phyloP scores from a whole-genome alignment of 768 basidiomycete species.

The Cantharellus anzutake region DNA sequence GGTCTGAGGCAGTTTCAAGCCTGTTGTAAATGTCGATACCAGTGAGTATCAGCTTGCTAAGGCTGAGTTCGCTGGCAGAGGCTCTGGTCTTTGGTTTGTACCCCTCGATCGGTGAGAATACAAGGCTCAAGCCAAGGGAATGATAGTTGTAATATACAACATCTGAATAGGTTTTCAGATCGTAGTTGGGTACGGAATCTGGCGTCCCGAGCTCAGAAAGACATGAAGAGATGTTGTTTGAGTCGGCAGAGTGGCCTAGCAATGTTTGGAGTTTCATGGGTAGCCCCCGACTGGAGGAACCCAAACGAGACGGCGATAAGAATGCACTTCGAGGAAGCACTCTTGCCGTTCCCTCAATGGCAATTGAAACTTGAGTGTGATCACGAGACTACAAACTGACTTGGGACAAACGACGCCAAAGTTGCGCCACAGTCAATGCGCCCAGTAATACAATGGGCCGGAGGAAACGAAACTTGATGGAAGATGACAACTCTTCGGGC shows the following conservation, averaged over 20 bases:
- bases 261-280: background rate
- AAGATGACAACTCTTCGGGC: constrained; percentile 50
- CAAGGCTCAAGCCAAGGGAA: constrained; percentile 59
- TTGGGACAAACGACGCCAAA: too few relatives aligned
- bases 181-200: background rate
- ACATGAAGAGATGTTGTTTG: background rate
- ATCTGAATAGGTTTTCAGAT: constrained; percentile 39
- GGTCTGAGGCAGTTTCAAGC: constrained; percentile 16
- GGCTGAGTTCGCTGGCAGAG: constrained; percentile 17
- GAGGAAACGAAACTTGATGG: constrained; percentile 55
- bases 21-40: constrained; percentile 74
- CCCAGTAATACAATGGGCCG: constrained; percentile 34
- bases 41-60: constrained; percentile 35
- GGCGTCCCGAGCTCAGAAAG: background rate
- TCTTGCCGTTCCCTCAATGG: too few relatives aligned
- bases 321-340: background rate
- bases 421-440: too few relatives aligned
- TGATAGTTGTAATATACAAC: constrained; percentile 76
- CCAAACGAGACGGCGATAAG: background rate
- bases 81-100: constrained; percentile 34
- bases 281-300: background rate
- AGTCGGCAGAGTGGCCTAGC: background rate
- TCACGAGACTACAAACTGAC: too few relatives aligned
- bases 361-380: too few relatives aligned
- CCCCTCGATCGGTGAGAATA: constrained; percentile 46